A percentile compares a stretch with the other conserved stretches of the same genome.
These are phyloP conservation scores for Cladophialophora chaetospira DNA, from an alignment of 2,329 filamentous ascomycete genomes.

Conservation along the genomic window DNA sequence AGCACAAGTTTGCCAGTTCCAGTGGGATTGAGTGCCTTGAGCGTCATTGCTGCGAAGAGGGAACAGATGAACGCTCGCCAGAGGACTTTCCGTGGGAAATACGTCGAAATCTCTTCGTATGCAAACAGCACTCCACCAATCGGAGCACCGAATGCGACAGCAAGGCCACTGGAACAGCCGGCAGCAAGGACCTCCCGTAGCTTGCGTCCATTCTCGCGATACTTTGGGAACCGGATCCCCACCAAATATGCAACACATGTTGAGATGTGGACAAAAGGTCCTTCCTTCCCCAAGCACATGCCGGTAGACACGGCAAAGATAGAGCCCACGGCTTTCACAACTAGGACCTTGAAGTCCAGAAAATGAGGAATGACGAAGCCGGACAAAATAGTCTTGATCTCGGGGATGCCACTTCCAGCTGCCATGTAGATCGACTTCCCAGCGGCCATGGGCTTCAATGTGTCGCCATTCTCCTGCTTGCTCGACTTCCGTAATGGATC, in stretches of 20 bases:
- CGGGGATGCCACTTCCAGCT: conserved; percentile 61
- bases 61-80: conserved; percentile 63
- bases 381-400: conserved; percentile 63
- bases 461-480: conserved; percentile 44
- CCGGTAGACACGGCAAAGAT: conserved; percentile 61
- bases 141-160: conserved; percentile 64
- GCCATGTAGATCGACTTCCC: conserved; percentile 62
- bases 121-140: conserved; percentile 64
- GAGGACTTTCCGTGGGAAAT: conserved; percentile 61
- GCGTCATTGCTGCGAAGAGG: conserved; percentile 56
- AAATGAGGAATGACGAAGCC: conserved; percentile 64
- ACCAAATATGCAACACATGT: conserved; percentile 60
- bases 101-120: conserved; percentile 63
- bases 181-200: conserved; percentile 61
- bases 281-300: conserved; percentile 64
- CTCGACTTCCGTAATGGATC: conserved; percentile 50
- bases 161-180: conserved; percentile 59
- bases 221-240: conserved; percentile 56
- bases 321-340: conserved; percentile 61
- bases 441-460: conserved; percentile 41
- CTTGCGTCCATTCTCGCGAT: conserved; percentile 59
- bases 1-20: conserved; percentile 63
- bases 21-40: conserved; percentile 61
- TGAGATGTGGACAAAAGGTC: conserved; percentile 63
- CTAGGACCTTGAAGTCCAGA: conserved; percentile 56